Evolutionary conservation across 345 rosid genomes (phyloP).

Genomic region (Eucalyptus pauciflora): DNA sequence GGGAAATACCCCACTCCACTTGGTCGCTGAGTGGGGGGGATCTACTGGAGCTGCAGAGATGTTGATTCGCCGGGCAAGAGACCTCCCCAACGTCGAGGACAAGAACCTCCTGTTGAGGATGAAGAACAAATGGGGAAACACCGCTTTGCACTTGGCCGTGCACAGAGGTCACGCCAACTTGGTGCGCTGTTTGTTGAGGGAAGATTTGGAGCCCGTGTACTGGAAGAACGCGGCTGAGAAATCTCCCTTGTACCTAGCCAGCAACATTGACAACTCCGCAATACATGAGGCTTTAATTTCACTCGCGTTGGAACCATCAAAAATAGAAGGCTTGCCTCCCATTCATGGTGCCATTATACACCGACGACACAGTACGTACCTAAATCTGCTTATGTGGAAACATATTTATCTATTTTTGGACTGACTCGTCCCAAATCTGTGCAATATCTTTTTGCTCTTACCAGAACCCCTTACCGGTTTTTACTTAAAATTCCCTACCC

Average conservation of each 20-base stretch:
- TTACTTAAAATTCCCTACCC: background rate
- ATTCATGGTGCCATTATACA: accelerated
- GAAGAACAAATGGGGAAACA: accelerated
- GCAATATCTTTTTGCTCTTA: background rate
- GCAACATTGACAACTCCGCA: accelerated
- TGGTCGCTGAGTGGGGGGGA: accelerated
- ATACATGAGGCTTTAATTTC: too few relatives aligned
- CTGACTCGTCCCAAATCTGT: background rate
- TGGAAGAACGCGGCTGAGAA: background rate
- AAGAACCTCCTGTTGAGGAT: background rate
- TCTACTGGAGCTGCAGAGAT: too few relatives aligned
- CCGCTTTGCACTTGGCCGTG: accelerated
- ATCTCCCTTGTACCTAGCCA: background rate
- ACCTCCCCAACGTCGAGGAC: too few relatives aligned
- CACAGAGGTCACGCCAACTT: accelerated
- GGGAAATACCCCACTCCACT: too few relatives aligned
- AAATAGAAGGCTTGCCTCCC: too few relatives aligned
- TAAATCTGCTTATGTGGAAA: background rate
- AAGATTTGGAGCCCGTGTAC: background rate
- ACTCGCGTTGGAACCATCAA: too few relatives aligned
- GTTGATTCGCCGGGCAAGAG: too few relatives aligned
- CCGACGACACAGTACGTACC: accelerated
- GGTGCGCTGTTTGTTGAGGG: background rate
- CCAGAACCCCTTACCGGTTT: accelerated
- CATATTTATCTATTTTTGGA: too few relatives aligned